Conservation (phyloP, 176 grass and related monocot species). For the Coix lacrymajobi region DNA sequence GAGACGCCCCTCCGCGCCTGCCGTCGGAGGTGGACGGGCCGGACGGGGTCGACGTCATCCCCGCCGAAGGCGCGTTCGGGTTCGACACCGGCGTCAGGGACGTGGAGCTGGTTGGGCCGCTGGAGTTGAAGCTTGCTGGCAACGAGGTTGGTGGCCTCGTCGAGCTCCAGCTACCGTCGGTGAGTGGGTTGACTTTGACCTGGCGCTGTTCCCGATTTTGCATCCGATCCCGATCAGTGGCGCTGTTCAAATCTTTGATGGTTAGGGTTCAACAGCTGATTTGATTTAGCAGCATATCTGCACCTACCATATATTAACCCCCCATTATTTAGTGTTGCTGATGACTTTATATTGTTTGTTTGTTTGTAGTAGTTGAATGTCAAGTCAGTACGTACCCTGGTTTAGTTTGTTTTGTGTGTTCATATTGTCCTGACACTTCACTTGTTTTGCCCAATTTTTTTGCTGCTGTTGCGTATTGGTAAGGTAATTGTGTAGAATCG, state of each 20-base stretch:
- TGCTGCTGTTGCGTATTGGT: neutral
- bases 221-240: conserved; percentile 18
- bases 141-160: conserved; percentile 31
- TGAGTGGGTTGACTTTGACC: conserved; percentile 52
- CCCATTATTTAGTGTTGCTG: neutral
- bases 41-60: conserved; percentile 58
- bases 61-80: conserved; percentile 25
- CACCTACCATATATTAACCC: too few species aligned
- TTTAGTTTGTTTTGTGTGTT: neutral
- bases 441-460: neutral
- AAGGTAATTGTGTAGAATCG: neutral
- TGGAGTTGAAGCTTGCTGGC: conserved; percentile 51
- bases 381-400: neutral
- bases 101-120: conserved; percentile 64
- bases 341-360: neutral
- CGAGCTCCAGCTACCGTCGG: conserved; percentile 62
- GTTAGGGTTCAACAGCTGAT: neutral
- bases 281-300: neutral
- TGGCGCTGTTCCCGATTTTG: neutral
- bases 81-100: conserved; percentile 43
- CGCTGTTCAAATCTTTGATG: neutral
- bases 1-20: conserved; percentile 21
- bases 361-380: neutral
- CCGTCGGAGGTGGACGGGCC: conserved; percentile 50
- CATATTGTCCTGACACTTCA: neutral